Evolutionary conservation across 2,329 filamentous ascomycete species (phyloP).

Genomic region (Pyrenophora graminea): DNA sequence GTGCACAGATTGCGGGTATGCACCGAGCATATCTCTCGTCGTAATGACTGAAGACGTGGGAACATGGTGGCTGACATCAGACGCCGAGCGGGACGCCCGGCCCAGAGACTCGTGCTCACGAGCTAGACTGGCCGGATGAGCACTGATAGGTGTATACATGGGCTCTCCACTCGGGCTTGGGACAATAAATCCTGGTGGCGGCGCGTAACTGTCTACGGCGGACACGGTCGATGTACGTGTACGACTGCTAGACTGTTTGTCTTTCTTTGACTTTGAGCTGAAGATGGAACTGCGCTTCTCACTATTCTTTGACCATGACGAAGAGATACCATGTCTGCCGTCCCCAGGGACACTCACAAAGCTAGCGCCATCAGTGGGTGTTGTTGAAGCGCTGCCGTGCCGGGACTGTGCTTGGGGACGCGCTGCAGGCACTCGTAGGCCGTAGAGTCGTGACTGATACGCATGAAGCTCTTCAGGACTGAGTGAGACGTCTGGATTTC

Average conservation of each 20-base stretch:
- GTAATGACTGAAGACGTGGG: slow-evolving; percentile 38
- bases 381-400: slow-evolving; percentile 29
- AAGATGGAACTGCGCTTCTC: slow-evolving; percentile 37
- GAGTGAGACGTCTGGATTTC: slow-evolving; percentile 78
- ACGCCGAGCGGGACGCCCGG: slow-evolving; percentile 51
- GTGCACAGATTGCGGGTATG: slow-evolving; percentile 44
- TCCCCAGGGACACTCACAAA: slow-evolving; percentile 34
- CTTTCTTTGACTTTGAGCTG: slow-evolving; percentile 35
- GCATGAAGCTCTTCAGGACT: slow-evolving; percentile 80
- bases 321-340: slow-evolving; percentile 34
- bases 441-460: slow-evolving; percentile 69
- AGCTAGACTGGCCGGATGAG: slow-evolving; percentile 46
- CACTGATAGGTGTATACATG: slow-evolving; percentile 51
- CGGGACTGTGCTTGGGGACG: slow-evolving; percentile 27
- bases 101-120: slow-evolving; percentile 44
- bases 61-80: slow-evolving; percentile 31
- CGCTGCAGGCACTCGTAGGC: slow-evolving; percentile 44
- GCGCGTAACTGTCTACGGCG: slow-evolving; percentile 20
- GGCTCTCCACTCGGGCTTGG: slow-evolving; percentile 54
- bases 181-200: slow-evolving; percentile 55
- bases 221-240: slow-evolving; percentile 34
- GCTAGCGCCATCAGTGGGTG: slow-evolving; percentile 37
- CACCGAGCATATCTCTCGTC: slow-evolving; percentile 45
- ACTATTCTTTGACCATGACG: slow-evolving; percentile 43
- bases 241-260: slow-evolving; percentile 37